Evolutionary conservation across 768 basidiomycete genomes (phyloP).

Genomic region (Rhodotorula graminis): DNA sequence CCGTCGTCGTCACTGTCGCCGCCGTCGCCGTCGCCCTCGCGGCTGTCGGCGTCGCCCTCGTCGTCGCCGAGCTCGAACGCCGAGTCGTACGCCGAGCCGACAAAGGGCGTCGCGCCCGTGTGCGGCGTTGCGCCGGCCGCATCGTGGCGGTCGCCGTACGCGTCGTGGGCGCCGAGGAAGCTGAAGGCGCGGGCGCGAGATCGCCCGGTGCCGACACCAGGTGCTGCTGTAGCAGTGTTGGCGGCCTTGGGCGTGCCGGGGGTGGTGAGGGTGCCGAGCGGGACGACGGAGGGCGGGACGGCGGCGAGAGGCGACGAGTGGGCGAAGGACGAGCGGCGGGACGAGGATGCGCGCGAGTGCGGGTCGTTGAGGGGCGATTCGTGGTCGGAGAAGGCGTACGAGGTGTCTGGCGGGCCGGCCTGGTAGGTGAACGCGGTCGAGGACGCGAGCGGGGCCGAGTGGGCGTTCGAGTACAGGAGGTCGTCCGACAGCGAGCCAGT

Average conservation of each 20-base stretch:
- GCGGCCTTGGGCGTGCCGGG: neutral
- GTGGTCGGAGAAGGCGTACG: neutral
- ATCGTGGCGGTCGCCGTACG: neutral
- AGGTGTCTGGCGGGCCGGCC: neutral
- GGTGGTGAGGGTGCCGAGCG: neutral
- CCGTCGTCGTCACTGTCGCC: neutral
- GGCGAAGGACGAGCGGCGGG: neutral
- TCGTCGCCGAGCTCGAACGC: neutral
- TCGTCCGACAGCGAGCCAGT: constrained; percentile 10
- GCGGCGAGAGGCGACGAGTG: too few relatives aligned
- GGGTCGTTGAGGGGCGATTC: neutral
- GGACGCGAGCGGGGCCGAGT: too few relatives aligned
- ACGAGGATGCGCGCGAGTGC: neutral
- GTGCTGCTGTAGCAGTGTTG: neutral
- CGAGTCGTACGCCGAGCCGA: constrained; percentile 10
- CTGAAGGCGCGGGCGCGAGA: neutral
- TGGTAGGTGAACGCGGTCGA: neutral
- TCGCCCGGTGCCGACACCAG: neutral
- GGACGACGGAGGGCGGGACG: neutral
- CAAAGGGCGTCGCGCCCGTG: constrained; percentile 2
- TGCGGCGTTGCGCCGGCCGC: neutral
- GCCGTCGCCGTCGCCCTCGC: neutral
- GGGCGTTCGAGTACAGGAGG: neutral
- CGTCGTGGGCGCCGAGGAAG: neutral
- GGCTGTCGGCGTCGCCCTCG: neutral